Evolutionary conservation across 768 basidiomycete genomes (phyloP).

Genomic region (Hortiboletus campestris): DNA sequence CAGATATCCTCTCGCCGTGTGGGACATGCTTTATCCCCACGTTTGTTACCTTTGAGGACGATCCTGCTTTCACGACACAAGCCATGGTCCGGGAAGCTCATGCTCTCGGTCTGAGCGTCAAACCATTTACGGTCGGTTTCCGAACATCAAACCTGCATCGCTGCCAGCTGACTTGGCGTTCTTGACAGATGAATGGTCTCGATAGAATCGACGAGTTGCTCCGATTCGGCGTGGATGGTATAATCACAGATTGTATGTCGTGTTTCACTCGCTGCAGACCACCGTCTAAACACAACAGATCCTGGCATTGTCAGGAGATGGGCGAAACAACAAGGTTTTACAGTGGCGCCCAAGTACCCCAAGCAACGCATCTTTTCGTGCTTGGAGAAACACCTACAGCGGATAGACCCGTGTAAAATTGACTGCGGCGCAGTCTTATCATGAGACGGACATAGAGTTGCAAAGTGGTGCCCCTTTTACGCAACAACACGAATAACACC

Average conservation of each 20-base stretch:
- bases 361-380: conserved; percentile 60
- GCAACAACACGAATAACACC: too few species aligned
- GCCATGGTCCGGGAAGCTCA: conserved; percentile 71
- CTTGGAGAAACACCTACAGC: conserved; percentile 44
- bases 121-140: conserved; percentile 69
- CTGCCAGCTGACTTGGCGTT: not conserved
- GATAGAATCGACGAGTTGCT: conserved; percentile 60
- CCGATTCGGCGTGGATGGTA: conserved; percentile 64
- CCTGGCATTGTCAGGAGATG: conserved; percentile 58
- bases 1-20: conserved; percentile 63
- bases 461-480: too few species aligned
- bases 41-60: conserved; percentile 42
- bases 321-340: conserved; percentile 50
- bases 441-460: too few species aligned
- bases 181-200: conserved; percentile 54
- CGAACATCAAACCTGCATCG: not conserved
- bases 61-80: conserved; percentile 59
- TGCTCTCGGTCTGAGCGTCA: conserved; percentile 56
- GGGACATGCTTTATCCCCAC: conserved; percentile 42
- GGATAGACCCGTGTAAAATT: not conserved
- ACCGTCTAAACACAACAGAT: conserved; percentile 31
- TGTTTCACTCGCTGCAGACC: not conserved
- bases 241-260: conserved; percentile 67
- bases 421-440: not conserved
- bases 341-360: conserved; percentile 57